Percentiles rank a stretch among this genome's conserved stretches.
Evolutionary conservation across 2,329 filamentous ascomycete species (phyloP).

Genomic region (Tolypocladium guangdongense): DNA sequence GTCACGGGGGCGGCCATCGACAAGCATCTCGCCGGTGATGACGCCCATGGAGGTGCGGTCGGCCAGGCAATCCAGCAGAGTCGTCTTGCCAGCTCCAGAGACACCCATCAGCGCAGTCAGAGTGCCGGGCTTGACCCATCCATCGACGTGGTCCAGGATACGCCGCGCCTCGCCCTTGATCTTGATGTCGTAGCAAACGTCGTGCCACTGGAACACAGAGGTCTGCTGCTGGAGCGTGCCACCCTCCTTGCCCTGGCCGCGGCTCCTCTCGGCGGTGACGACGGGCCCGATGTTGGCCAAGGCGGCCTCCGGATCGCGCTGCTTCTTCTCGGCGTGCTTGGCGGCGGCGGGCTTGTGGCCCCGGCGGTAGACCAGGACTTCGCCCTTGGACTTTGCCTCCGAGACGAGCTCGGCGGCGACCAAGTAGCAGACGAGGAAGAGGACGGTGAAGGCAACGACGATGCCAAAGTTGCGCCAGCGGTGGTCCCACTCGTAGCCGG

Average conservation of each 20-base stretch:
- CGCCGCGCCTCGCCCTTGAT: constrained; percentile 68
- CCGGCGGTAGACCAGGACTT: constrained; percentile 64
- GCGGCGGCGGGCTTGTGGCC: constrained; percentile 51
- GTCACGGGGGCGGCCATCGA: constrained; percentile 56
- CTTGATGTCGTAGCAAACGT: constrained; percentile 67
- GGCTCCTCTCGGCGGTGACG: constrained; percentile 31
- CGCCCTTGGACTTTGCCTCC: constrained; percentile 61
- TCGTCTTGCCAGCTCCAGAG: constrained; percentile 89
- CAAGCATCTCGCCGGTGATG: constrained; percentile 71
- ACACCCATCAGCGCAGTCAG: constrained; percentile 86
- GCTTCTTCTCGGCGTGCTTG: constrained; percentile 48
- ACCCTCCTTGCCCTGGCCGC: constrained; percentile 24
- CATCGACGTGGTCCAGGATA: constrained; percentile 77
- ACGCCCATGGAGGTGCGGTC: constrained; percentile 83
- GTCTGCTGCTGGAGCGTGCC: constrained; percentile 45
- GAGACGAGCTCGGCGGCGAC: constrained; percentile 55
- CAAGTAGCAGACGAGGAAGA: constrained; percentile 53
- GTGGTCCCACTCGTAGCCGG: constrained; percentile 46
- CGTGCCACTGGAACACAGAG: constrained; percentile 75
- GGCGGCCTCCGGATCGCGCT: constrained; percentile 47
- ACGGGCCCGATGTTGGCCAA: constrained; percentile 37
- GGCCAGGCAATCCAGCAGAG: constrained; percentile 75
- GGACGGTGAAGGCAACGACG: constrained; percentile 51
- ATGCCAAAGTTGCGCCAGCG: constrained; percentile 66
- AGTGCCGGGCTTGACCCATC: constrained; percentile 89